A percentile compares a stretch with the other conserved stretches of the same genome.
Evolutionary conservation across 805 yeast species (phyloP).

Genomic region (Yamadazyma phyllophila): DNA sequence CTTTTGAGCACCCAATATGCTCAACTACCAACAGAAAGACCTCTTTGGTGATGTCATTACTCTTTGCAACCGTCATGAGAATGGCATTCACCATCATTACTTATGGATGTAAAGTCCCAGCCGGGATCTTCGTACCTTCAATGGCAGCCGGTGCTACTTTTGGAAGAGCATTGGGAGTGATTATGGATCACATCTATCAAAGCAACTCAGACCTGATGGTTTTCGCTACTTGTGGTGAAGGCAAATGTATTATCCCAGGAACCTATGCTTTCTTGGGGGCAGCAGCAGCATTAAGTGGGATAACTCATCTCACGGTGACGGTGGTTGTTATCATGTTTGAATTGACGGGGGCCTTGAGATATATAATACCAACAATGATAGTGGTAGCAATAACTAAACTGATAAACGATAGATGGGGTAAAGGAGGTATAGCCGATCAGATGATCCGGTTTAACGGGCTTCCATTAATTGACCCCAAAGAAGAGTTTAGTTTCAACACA

Average conservation of each 20-base stretch:
- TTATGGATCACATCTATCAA: conserved; percentile 49
- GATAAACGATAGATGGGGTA: conserved; percentile 74
- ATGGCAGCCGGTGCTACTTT: conserved; percentile 96
- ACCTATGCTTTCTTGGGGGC: conserved; percentile 96
- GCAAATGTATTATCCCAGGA: conserved; percentile 81
- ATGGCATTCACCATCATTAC: conserved; percentile 74
- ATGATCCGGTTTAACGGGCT: conserved; percentile 87
- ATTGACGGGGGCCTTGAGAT: conserved; percentile 89
- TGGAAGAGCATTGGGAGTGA: conserved; percentile 81
- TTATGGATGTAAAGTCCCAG: conserved; percentile 92
- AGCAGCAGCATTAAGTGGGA: conserved; percentile 91
- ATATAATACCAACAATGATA: conserved; percentile 93
- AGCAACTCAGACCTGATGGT: conserved; percentile 33
- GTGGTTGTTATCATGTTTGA: conserved; percentile 96
- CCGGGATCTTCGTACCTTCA: conserved; percentile 96
- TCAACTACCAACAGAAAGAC: conserved; percentile 26
- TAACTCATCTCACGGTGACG: conserved; percentile 86
- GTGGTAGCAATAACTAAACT: conserved; percentile 85
- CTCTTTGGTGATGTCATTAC: conserved; percentile 49
- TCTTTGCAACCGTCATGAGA: conserved; percentile 70
- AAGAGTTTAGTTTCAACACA: conserved; percentile 53
- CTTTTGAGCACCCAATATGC: conserved; percentile 43
- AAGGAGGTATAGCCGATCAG: conserved; percentile 91
- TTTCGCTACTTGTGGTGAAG: conserved; percentile 31
- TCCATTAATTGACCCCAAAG: conserved; percentile 75